Conservation (phyloP, 2,329 filamentous ascomycete species). For the Chrysoporthe austroafricana region DNA sequence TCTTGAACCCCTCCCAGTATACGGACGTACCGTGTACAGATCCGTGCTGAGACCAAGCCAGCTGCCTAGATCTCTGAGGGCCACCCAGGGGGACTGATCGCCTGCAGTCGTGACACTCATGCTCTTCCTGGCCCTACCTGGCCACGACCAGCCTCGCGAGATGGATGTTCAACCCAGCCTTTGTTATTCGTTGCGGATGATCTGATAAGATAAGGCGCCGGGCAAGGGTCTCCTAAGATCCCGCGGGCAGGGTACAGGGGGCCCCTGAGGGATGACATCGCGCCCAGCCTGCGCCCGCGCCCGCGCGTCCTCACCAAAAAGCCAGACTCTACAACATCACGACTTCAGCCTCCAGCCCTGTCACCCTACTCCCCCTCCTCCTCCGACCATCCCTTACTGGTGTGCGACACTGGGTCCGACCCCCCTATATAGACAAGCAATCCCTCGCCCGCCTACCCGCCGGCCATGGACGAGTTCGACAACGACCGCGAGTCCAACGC, state of each 20-base stretch:
- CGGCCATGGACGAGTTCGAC: conserved; percentile 46
- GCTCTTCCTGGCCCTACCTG: too few relatives aligned
- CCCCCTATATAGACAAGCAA: not conserved
- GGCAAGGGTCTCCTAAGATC: too few relatives aligned
- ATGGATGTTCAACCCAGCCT: too few relatives aligned
- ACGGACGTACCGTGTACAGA: too few relatives aligned
- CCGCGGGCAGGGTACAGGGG: not conserved
- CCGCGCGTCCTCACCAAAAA: not conserved
- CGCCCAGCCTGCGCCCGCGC: not conserved
- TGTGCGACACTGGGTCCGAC: too few relatives aligned
- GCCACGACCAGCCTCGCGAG: too few relatives aligned
- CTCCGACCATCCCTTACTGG: not conserved
- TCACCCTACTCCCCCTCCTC: not conserved
- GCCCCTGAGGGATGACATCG: not conserved
- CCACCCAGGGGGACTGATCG: too few relatives aligned
- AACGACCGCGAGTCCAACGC: conserved; percentile 41
- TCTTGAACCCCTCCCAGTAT: too few relatives aligned
- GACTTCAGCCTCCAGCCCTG: not conserved
- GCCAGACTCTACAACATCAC: not conserved
- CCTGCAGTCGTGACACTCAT: too few relatives aligned
- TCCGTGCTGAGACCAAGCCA: too few relatives aligned
- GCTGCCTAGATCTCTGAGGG: too few relatives aligned
- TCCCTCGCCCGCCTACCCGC: not conserved
- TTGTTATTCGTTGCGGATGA: conserved; percentile 4
- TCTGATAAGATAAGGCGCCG: conserved; percentile 6